Evolutionary conservation across 2,329 filamentous ascomycete genomes (phyloP).

Genomic region (Pochonia chlamydosporia): DNA sequence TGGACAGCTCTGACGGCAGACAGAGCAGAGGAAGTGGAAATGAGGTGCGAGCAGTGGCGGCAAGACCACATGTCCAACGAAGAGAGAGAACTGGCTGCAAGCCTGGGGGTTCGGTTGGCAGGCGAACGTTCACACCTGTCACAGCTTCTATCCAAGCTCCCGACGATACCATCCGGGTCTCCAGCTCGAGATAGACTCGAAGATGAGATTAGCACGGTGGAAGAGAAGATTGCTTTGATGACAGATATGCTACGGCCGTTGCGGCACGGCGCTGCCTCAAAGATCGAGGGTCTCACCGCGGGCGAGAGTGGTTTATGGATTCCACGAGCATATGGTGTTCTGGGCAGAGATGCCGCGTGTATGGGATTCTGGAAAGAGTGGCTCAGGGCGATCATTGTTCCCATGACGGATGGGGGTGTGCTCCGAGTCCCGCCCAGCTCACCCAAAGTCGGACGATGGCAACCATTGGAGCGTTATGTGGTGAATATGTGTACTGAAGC

Average conservation of each 20-base stretch:
- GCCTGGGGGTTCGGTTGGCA: slow-evolving; percentile 81
- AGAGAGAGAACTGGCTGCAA: slow-evolving; percentile 87
- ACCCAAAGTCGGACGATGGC: slow-evolving; percentile 88
- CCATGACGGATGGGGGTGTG: slow-evolving; percentile 86
- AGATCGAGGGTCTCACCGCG: slow-evolving; percentile 93
- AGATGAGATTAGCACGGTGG: slow-evolving; percentile 89
- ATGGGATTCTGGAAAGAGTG: slow-evolving; percentile 98
- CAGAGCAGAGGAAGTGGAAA: slow-evolving; percentile 78
- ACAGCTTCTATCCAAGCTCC: slow-evolving; percentile 76
- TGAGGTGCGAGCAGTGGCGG: slow-evolving; percentile 77
- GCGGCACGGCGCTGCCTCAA: slow-evolving; percentile 88
- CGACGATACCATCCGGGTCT: slow-evolving; percentile 73
- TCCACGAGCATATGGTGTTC: slow-evolving; percentile 84
- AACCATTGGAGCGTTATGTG: slow-evolving; percentile 92
- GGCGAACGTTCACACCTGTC: slow-evolving; percentile 86
- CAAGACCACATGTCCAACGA: slow-evolving; percentile 84
- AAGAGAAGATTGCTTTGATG: slow-evolving; percentile 97
- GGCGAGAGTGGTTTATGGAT: slow-evolving; percentile 96
- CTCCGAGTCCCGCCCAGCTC: slow-evolving; percentile 82
- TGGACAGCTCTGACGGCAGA: slow-evolving; percentile 84
- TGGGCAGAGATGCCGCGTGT: slow-evolving; percentile 77
- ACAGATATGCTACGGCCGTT: slow-evolving; percentile 90
- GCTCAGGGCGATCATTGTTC: slow-evolving; percentile 87
- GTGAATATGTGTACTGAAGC: slow-evolving; percentile 96
- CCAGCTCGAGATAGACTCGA: slow-evolving; percentile 77